Percentiles rank a stretch among this genome's conserved stretches.
phyloP scores from a whole-genome alignment of 2,329 filamentous ascomycete genomes.

The Alternaria sp. region DNA sequence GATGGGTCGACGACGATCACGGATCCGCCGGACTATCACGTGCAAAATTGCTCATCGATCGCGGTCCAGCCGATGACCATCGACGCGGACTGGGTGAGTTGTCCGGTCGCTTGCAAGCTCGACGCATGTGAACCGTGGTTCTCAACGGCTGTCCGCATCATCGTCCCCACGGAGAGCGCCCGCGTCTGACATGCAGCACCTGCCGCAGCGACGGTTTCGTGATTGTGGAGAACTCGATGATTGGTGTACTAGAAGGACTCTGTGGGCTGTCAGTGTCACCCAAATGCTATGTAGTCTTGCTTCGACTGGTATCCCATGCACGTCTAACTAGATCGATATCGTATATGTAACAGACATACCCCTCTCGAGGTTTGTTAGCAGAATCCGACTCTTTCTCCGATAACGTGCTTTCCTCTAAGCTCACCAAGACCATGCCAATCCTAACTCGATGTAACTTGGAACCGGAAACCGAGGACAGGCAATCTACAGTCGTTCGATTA shows the following conservation, averaged over 20 bases:
- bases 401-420: not conserved
- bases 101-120: not conserved
- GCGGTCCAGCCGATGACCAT: slow-evolving; percentile 3
- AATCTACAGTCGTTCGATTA: not conserved
- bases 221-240: slow-evolving; percentile 10
- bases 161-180: slow-evolving; percentile 10
- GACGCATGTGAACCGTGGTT: slow-evolving; percentile 20
- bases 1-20: slow-evolving; percentile 11
- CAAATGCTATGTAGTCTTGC: not conserved
- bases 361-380: not conserved
- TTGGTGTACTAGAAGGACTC: slow-evolving; percentile 2
- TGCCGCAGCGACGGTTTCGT: slow-evolving; percentile 21
- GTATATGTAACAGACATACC: not conserved
- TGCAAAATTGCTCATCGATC: slow-evolving; percentile 11
- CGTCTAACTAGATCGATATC: not conserved
- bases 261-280: slow-evolving; percentile 3
- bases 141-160: slow-evolving; percentile 17
- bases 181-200: slow-evolving; percentile 25
- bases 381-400: not conserved
- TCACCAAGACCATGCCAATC: not conserved
- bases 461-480: not conserved
- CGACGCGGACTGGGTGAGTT: not conserved
- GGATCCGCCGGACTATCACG: slow-evolving; percentile 24
- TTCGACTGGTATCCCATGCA: not conserved
- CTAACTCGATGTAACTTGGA: not conserved